These are phyloP conservation scores for Wallacemonas sp. DNA, from an alignment of 208 protist genomes.

Conservation along the genomic window DNA sequence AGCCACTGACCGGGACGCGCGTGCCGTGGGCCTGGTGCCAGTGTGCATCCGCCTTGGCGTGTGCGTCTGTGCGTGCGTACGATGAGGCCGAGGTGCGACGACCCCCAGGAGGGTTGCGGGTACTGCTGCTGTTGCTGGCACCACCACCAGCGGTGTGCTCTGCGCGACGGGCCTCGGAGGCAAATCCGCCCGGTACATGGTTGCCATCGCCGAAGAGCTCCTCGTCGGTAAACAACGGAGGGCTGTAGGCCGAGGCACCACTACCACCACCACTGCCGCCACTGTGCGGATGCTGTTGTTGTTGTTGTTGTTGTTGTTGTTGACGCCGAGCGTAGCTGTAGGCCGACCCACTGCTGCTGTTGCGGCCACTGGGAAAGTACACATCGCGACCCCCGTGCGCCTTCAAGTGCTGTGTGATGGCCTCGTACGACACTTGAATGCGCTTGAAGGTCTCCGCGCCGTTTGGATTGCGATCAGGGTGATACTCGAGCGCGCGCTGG, in stretches of 20 bases:
- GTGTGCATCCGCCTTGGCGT: slow-evolving; percentile 33
- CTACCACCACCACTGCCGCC: too few species aligned
- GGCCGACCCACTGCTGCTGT: slow-evolving; percentile 19
- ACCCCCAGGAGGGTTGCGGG: neutral
- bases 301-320: too few species aligned
- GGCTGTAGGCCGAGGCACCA: slow-evolving; percentile 13
- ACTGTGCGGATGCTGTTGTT: too few species aligned
- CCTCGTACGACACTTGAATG: slow-evolving; percentile 95
- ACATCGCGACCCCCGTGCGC: slow-evolving; percentile 28
- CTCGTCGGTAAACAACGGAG: slow-evolving; percentile 51
- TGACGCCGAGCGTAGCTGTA: slow-evolving; percentile 32
- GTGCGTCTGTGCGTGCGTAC: slow-evolving; percentile 14
- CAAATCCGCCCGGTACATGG: slow-evolving; percentile 39
- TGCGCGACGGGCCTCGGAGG: neutral
- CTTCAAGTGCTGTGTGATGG: slow-evolving; percentile 74
- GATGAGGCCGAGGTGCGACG: slow-evolving; percentile 14
- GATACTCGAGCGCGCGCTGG: slow-evolving; percentile 89
- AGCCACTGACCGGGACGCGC: slow-evolving; percentile 71
- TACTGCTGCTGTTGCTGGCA: neutral
- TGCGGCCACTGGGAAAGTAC: neutral
- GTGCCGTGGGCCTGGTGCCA: slow-evolving; percentile 63
- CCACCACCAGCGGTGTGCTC: neutral
- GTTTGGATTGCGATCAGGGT: slow-evolving; percentile 93
- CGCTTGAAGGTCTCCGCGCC: slow-evolving; percentile 83
- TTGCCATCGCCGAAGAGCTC: slow-evolving; percentile 61